Percentiles rank a stretch among this genome's conserved stretches.
Conservation (phyloP, 371 early-diverging fungal species). For the Smittium culicis region DNA sequence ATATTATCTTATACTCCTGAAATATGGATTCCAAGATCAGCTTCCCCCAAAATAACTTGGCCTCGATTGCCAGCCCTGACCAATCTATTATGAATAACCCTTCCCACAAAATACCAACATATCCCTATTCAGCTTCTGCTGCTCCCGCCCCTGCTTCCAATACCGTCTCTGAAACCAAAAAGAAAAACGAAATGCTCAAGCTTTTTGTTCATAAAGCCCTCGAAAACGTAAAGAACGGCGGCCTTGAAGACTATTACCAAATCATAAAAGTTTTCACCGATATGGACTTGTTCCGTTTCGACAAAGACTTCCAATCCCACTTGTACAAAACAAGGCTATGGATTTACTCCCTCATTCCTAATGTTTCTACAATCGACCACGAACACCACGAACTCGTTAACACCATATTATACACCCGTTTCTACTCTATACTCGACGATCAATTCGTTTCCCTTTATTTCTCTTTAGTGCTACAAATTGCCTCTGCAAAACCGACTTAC, state of each 20-base stretch:
- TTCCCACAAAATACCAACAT: not conserved
- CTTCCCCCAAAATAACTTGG: too few species aligned
- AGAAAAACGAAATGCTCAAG: constrained; percentile 1
- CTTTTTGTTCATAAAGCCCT: not conserved
- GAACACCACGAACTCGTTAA: constrained; percentile 41
- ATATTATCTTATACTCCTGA: too few species aligned
- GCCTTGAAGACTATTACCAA: not conserved
- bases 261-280: constrained; percentile 2
- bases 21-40: too few species aligned
- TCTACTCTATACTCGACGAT: constrained; percentile 42
- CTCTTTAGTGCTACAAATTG: constrained; percentile 61
- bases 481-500: constrained; percentile 72
- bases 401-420: constrained; percentile 53
- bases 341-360: constrained; percentile 2
- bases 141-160: not conserved
- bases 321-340: not conserved
- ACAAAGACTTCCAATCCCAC: not conserved
- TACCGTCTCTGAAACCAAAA: not conserved
- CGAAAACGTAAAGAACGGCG: not conserved
- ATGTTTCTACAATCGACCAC: constrained; percentile 2
- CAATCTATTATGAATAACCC: not conserved
- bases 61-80: not conserved
- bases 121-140: not conserved
- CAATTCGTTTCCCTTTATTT: constrained; percentile 47
- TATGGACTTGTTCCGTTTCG: not conserved